Percentiles rank a stretch among this genome's conserved stretches.
Evolutionary conservation across 2,329 filamentous ascomycete species (phyloP).

Genomic region (Ilyonectria sp.): DNA sequence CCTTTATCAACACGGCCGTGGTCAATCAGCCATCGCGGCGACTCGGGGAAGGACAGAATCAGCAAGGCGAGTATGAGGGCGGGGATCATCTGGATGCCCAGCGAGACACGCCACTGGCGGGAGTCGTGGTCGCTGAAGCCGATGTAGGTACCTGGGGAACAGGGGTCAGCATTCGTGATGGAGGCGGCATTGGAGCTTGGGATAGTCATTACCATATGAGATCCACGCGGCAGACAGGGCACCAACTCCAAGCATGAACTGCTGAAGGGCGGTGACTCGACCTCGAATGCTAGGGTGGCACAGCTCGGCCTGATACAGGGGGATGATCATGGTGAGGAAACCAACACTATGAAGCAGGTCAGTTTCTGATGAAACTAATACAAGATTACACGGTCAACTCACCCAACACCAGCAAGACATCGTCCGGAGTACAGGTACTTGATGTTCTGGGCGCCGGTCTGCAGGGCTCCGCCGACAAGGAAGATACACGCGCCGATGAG

Average conservation of each 20-base stretch:
- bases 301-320: conserved; percentile 85
- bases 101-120: conserved; percentile 56
- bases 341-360: conserved; percentile 58
- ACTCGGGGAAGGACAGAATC: conserved; percentile 81
- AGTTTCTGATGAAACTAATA: neutral
- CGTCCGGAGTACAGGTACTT: conserved; percentile 79
- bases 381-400: conserved; percentile 27
- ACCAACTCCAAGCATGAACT: conserved; percentile 87
- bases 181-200: neutral
- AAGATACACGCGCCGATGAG: conserved; percentile 80
- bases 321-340: conserved; percentile 57
- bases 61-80: conserved; percentile 75
- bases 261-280: conserved; percentile 81
- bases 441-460: conserved; percentile 75
- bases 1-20: conserved; percentile 77
- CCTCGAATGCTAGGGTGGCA: conserved; percentile 85
- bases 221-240: conserved; percentile 81
- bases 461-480: conserved; percentile 79
- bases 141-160: conserved; percentile 46
- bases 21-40: conserved; percentile 82
- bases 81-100: conserved; percentile 81
- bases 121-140: conserved; percentile 48
- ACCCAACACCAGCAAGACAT: conserved; percentile 75
- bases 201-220: conserved; percentile 70
- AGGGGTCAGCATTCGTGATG: conserved; percentile 4